Percentiles rank a stretch among this genome's conserved stretches.
These are phyloP conservation scores for Collybia mongolica DNA, from an alignment of 768 basidiomycete species.

Conservation along the genomic window DNA sequence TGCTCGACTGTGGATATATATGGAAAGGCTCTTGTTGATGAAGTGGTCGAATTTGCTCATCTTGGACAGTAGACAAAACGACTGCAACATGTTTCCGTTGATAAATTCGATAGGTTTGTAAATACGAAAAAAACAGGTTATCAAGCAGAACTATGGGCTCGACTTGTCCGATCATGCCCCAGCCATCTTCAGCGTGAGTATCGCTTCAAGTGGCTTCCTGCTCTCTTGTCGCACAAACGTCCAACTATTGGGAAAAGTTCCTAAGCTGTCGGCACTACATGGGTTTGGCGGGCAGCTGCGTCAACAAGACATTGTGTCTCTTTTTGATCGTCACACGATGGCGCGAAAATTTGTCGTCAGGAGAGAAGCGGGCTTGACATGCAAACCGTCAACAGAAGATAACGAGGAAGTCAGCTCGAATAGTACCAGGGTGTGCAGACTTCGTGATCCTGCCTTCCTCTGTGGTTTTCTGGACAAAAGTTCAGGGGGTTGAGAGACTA, in stretches of 20 bases:
- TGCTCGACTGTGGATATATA: too few species aligned
- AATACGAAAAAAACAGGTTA: too few species aligned
- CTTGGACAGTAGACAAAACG: too few species aligned
- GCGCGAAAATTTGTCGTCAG: constrained; percentile 98
- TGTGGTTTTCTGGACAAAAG: constrained; percentile 70
- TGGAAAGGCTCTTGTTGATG: too few species aligned
- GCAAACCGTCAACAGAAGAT: constrained; percentile 2
- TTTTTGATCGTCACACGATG: constrained; percentile 98
- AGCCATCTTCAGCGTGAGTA: too few species aligned
- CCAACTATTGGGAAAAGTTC: neutral
- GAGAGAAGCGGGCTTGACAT: constrained; percentile 89
- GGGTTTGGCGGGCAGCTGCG: constrained; percentile 87
- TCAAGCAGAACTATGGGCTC: too few species aligned
- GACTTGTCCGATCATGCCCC: too few species aligned
- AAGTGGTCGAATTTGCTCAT: too few species aligned
- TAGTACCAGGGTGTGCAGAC: constrained; percentile 93
- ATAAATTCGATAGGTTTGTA: too few species aligned
- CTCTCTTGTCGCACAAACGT: neutral
- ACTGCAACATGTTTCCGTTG: too few species aligned
- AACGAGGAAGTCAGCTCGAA: neutral
- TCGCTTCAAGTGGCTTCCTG: neutral
- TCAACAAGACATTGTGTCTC: constrained; percentile 84
- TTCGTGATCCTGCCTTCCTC: constrained; percentile 82
- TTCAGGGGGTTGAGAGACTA: neutral
- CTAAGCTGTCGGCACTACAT: constrained; percentile 42